Evolutionary conservation across 2,329 filamentous ascomycete species (phyloP), one percentile per base, ranked within the genome.

Genomic region (Coniochaeta sp.): DNA sequence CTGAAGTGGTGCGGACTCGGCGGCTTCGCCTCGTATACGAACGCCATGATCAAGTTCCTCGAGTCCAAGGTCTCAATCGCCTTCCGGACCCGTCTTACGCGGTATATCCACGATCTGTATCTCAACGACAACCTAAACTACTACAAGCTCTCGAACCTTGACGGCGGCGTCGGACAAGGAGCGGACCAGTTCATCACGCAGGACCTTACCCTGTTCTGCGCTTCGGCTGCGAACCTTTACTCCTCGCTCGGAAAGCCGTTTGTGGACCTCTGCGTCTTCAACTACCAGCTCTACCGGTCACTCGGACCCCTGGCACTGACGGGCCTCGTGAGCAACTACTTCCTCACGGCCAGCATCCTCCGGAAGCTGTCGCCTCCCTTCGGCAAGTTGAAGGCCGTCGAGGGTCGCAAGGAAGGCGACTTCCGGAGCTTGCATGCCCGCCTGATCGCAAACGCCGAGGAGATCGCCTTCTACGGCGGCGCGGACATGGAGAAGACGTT

Each of bases 11-110:
- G 93, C 65, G 92, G 93, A 3, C 88, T 99, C 38, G 95, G 95
- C 47, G 91, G 90, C 2, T 87, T 98, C 64, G 93, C 93, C 9
- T 96, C 93, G 0, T 99, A 99, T 71, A 97, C 93, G 57, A 99
- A 99, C 73, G 92, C 93, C 59, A 97, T 96, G 89, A 99, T 99
- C 80, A 98, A 98, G 74, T 99, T 90, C 75, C 82, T 99, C 63
- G 93, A 99, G 75, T 93, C 91, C 57, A 99, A 99, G 78, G 92
- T 99, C 59, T 96, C 93, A 7, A 99, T 99, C 65, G 93, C 96
- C 36, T 99, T 99, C 81, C 88, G 95, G 47, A 99, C 95, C 4
- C 86, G 95, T 12, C 81, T 99, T 16, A 99, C 95, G 1, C 82
- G 95, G 66, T 99, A 99, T 72, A 96, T 99, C 59, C 95, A 99